These are phyloP conservation scores for Tricladium varicosporioides DNA, from an alignment of 2,329 filamentous ascomycete species.

Conservation along the genomic window DNA sequence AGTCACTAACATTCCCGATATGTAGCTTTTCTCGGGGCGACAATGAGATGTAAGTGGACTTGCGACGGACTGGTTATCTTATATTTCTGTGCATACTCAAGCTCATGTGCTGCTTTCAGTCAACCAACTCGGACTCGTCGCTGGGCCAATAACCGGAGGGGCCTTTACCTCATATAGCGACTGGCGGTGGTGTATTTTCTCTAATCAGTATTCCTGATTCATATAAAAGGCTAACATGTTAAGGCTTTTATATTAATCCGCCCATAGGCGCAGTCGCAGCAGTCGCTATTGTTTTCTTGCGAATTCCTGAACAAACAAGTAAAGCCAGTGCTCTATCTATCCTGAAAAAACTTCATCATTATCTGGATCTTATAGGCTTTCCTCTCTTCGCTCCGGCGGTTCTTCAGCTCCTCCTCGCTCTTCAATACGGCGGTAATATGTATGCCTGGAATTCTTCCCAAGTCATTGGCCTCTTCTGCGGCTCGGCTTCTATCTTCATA, in stretches of 20 bases:
- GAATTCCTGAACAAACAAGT: slow-evolving; percentile 28
- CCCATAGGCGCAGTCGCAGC: slow-evolving; percentile 38
- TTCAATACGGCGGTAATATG: slow-evolving; percentile 35
- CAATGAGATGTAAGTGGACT: not conserved
- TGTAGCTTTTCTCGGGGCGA: slow-evolving; percentile 12
- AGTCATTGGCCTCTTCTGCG: slow-evolving; percentile 28
- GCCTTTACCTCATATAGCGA: slow-evolving; percentile 22
- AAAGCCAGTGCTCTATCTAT: slow-evolving; percentile 1
- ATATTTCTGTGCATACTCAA: not conserved
- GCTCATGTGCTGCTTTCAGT: not conserved
- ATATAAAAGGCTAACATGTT: not conserved
- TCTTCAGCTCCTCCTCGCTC: slow-evolving; percentile 36
- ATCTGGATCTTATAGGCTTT: slow-evolving; percentile 36
- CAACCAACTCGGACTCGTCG: slow-evolving; percentile 14
- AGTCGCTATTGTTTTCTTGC: slow-evolving; percentile 37
- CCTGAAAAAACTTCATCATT: slow-evolving; percentile 8
- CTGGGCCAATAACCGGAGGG: slow-evolving; percentile 32
- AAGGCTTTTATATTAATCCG: slow-evolving; percentile 39
- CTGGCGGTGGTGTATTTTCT: slow-evolving; percentile 34
- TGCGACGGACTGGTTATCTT: too few relatives aligned
- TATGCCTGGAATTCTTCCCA: slow-evolving; percentile 30
- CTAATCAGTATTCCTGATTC: not conserved
- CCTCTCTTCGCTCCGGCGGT: slow-evolving; percentile 33
- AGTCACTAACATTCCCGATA: not conserved
- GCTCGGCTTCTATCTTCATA: slow-evolving; percentile 16